These are phyloP conservation scores for Xerophyta viscosa DNA, from an alignment of 106 monocot species.

Conservation along the genomic window DNA sequence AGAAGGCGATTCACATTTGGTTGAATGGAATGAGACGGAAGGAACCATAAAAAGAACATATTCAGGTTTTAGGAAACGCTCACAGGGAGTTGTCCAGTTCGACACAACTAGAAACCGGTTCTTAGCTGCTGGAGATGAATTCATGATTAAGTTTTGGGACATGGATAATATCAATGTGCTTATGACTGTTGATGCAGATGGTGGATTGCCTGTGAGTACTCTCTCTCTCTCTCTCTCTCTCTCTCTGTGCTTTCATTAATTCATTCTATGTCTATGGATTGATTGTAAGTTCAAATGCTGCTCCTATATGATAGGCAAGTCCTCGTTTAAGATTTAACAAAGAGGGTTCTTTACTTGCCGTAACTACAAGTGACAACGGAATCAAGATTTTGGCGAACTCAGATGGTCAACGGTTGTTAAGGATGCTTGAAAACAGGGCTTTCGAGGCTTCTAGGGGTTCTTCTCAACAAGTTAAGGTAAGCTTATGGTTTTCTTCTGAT, in stretches of 20 bases:
- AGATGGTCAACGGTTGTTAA: constrained; percentile 11
- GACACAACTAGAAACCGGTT: constrained; percentile 49
- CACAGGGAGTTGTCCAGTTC: constrained; percentile 42
- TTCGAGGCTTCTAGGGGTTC: constrained; percentile 13
- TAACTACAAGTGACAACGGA: constrained; percentile 11
- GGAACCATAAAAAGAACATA: constrained; percentile 41
- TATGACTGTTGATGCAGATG: constrained; percentile 37
- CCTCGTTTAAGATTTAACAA: constrained; percentile 16
- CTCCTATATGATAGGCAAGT: constrained; percentile 5
- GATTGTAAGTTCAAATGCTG: no score
- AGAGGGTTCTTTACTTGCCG: constrained; percentile 14
- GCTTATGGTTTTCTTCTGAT: background rate
- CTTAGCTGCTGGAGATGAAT: constrained; percentile 62
- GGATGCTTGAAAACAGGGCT: constrained; percentile 4
- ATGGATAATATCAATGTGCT: constrained; percentile 46
- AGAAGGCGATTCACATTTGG: constrained; percentile 45
- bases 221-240: background rate
- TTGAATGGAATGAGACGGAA: constrained; percentile 57
- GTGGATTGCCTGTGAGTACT: constrained; percentile 30
- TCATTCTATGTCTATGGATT: no score
- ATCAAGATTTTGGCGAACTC: constrained; percentile 13
- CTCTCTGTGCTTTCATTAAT: background rate
- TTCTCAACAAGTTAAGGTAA: constrained; percentile 5
- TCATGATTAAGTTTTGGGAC: constrained; percentile 56
- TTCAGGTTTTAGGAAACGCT: constrained; percentile 31